Base-by-base conservation (phyloP, 352 stramenopile species). In the Phytophthora multivora region DNA sequence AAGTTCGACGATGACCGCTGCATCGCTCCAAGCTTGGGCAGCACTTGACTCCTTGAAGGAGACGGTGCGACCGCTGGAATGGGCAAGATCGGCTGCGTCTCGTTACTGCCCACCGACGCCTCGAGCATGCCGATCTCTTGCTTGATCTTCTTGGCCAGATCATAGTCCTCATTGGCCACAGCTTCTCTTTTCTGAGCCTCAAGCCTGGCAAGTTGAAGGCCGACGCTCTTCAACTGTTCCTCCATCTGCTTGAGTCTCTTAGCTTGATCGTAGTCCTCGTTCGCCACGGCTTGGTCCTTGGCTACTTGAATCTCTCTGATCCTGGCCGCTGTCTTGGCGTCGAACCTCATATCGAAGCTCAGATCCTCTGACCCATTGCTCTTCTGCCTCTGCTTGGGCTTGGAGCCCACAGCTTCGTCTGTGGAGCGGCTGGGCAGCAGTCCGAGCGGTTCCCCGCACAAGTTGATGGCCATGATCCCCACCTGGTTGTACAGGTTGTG, bases 401-500 rank as follows among this genome's bases (percentile, higher is more conserved):
- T 71, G 30, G 18, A 25, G 2, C n/a, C 50, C 6, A 86, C 52
- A 15, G 49, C 51, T 42, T 90, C 63, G 13, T 75, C 73, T 2
- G 59, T 69, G 11, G 80, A 89, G 43, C 86, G 69, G 43, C 70
- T 86, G 5, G 80, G 80, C 18, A 92, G 71, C 21, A 67, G 33
- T 15, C 65, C 73, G 15, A 87, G 63, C 1, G 73, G 52, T 43
- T 93, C 75, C 19, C 91, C 93, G 71, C 75, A 91, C 18, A 97
- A 60, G 58, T 95, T 94, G 26, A 98, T 75, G 10, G 89, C 91
- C 64, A 97, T 92, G 43, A 98, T 79, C 3, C 92, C 93, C 26
- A 97, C 91, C 71, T 98, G 93, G 41, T 85, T 93, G 69, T 96
- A 94, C 8, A 95, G 51, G 55, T 98, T 98, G 47, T 90, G 79